These are phyloP conservation scores for Shiraia sp. DNA, from an alignment of 2,329 filamentous ascomycete genomes.

Conservation along the genomic window DNA sequence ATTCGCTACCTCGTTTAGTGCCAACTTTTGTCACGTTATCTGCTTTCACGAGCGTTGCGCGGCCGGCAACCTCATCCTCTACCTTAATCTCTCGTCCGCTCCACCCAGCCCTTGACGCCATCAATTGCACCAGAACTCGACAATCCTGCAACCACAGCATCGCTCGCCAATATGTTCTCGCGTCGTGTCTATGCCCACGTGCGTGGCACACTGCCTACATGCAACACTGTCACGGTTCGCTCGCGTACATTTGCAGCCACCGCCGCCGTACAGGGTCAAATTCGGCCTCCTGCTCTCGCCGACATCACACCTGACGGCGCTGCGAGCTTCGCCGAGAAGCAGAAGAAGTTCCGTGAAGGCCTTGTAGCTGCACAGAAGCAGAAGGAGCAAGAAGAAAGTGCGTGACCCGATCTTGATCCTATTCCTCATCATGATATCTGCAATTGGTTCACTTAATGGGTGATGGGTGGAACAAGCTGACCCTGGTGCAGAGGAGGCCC, in stretches of 20 bases:
- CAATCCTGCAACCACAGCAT: background rate
- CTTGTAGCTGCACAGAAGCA: constrained; percentile 74
- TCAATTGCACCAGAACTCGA: constrained; percentile 2
- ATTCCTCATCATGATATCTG: constrained; percentile 46
- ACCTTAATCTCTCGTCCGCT: background rate
- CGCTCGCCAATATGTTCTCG: constrained; percentile 25
- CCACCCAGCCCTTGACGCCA: background rate
- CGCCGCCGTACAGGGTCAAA: constrained; percentile 27
- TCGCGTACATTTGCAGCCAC: constrained; percentile 36
- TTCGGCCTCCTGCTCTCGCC: constrained; percentile 70
- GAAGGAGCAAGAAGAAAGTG: constrained; percentile 84
- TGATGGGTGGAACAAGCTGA: constrained; percentile 45
- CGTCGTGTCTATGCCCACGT: constrained; percentile 34
- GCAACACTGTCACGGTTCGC: constrained; percentile 13
- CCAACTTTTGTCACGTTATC: background rate
- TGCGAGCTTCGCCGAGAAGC: constrained; percentile 77
- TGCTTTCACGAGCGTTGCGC: background rate
- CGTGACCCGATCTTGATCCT: constrained; percentile 52
- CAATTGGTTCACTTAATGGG: constrained; percentile 30
- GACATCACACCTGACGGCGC: constrained; percentile 78
- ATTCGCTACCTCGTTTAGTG: background rate
- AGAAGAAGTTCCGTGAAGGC: constrained; percentile 84
- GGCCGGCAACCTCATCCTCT: background rate
- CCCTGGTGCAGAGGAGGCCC: constrained; percentile 56
- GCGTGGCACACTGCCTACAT: constrained; percentile 25